Percentiles rank a stretch among this genome's conserved stretches.
Conservation (phyloP, 306 rosid species). For the Alnus glutinosa region DNA sequence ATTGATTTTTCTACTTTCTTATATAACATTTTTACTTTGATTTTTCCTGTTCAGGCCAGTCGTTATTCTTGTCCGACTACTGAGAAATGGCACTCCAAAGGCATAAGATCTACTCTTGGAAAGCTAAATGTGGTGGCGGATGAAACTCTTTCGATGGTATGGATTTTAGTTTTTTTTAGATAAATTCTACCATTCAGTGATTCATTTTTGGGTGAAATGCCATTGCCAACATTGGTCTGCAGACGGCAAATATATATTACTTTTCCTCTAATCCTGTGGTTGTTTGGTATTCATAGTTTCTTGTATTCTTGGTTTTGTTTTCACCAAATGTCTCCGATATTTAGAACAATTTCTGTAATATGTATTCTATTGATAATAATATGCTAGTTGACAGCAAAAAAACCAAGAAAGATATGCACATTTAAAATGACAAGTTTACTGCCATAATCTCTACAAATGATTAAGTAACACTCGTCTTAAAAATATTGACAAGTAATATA, state of each 20-base stretch:
- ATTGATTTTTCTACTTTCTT: neutral
- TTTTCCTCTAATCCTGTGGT: neutral
- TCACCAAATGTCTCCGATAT: too few relatives aligned
- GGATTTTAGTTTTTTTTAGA: constrained; percentile 8
- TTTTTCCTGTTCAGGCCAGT: constrained; percentile 48
- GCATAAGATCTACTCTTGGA: constrained; percentile 49
- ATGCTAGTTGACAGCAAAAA: too few relatives aligned
- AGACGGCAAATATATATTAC: neutral
- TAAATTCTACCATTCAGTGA: neutral
- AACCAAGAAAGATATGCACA: neutral
- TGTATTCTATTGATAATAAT: neutral
- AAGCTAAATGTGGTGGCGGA: constrained; percentile 59
- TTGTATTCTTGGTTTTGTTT: neutral
- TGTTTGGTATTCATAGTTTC: neutral
- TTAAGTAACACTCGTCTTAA: neutral
- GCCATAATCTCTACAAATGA: neutral
- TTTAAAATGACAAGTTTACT: neutral
- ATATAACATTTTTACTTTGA: constrained; percentile 13
- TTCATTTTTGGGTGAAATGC: neutral
- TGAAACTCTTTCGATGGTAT: constrained; percentile 59
- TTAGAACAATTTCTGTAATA: too few relatives aligned
- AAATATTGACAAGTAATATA: too few relatives aligned
- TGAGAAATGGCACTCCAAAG: constrained; percentile 35
- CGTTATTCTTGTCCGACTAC: constrained; percentile 42
- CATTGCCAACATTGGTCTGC: neutral